Evolutionary conservation across 257 asterid genomes (phyloP).

Genomic region (Orobanche coerulescens): DNA sequence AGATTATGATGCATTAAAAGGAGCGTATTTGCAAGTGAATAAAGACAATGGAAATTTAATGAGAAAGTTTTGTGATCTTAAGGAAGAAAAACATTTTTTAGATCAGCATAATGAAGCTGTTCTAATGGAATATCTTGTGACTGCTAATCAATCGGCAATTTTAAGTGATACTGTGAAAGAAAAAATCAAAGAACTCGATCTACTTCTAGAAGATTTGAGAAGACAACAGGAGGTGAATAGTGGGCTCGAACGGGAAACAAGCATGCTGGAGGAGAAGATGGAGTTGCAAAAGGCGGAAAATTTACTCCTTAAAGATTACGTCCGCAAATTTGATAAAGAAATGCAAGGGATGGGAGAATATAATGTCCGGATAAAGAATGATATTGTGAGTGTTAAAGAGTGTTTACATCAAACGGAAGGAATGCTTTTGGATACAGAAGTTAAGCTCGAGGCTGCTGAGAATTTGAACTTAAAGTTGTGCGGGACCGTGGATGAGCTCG

Average conservation of each 20-base stretch:
- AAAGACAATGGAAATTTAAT: conserved; percentile 41
- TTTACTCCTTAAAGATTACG: conserved; percentile 40
- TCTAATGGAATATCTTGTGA: conserved; percentile 44
- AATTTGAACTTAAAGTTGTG: conserved; percentile 39
- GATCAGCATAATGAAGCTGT: conserved; percentile 44
- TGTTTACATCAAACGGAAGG: conserved; percentile 36
- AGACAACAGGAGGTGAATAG: conserved; percentile 33
- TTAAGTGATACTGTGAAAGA: conserved; percentile 40
- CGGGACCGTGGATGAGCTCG: conserved; percentile 45
- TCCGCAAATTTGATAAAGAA: conserved; percentile 49
- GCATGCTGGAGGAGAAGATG: conserved; percentile 34
- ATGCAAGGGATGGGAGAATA: conserved; percentile 40
- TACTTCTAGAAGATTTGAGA: conserved; percentile 38
- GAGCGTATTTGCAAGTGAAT: conserved; percentile 35
- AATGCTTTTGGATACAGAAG: conserved; percentile 47
- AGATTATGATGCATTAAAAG: conserved; percentile 39
- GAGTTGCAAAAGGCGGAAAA: conserved; percentile 51
- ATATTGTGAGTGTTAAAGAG: conserved; percentile 32
- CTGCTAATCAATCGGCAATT: conserved; percentile 32
- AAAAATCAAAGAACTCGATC: conserved; percentile 39
- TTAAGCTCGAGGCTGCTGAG: conserved; percentile 52
- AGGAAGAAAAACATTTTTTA: conserved; percentile 42
- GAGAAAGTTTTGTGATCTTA: conserved; percentile 40
- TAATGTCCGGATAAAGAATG: conserved; percentile 42
- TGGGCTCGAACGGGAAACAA: conserved; percentile 38